Conservation (phyloP, 2,329 filamentous ascomycete species). For the Aureobasidium sp. region DNA sequence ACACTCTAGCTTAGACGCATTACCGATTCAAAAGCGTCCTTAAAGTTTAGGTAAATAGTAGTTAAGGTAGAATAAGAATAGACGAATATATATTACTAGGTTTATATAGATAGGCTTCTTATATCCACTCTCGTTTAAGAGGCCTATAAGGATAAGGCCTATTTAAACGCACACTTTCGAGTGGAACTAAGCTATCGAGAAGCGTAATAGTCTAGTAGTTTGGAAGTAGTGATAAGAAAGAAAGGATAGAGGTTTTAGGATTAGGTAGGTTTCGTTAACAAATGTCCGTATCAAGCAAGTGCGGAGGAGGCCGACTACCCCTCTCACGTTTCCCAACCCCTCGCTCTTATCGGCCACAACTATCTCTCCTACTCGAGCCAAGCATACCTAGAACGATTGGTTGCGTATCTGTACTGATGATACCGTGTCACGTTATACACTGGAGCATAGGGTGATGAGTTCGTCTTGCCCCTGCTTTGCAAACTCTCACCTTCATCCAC, state of each 20-base stretch:
- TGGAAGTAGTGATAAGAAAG: background rate
- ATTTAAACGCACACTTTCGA: too few relatives aligned
- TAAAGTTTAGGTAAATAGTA: too few relatives aligned
- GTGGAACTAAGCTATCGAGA: too few relatives aligned
- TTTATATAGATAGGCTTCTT: too few relatives aligned
- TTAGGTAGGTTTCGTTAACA: background rate
- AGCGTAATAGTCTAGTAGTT: too few relatives aligned
- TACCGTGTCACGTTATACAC: background rate
- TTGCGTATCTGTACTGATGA: background rate
- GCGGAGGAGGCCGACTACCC: conserved; percentile 5
- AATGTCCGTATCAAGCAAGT: background rate
- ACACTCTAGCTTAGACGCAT: too few relatives aligned
- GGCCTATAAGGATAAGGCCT: too few relatives aligned
- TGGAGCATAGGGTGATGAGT: background rate
- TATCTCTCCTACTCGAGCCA: background rate
- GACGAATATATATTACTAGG: too few relatives aligned
- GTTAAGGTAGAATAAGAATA: too few relatives aligned
- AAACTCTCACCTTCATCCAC: background rate
- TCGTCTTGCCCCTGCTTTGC: background rate
- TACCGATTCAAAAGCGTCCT: too few relatives aligned
- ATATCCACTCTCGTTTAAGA: too few relatives aligned
- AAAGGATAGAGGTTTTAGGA: background rate
- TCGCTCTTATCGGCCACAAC: background rate
- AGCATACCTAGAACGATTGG: background rate
- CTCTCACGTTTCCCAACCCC: background rate